phyloP scores from a whole-genome alignment of 768 basidiomycete genomes.

The Lactarius hatsudake region DNA sequence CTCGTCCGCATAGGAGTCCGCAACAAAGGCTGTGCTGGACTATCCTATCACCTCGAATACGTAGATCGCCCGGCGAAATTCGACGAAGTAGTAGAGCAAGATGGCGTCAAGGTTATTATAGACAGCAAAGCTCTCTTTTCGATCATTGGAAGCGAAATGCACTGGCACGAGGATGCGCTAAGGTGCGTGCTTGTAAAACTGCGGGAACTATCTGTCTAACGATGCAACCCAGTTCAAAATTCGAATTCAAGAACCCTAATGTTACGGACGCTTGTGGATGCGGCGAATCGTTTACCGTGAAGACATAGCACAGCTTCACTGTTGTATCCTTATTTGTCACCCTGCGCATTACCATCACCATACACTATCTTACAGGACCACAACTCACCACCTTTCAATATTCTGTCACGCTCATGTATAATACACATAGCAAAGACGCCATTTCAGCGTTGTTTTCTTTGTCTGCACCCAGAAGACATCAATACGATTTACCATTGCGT shows the following conservation, averaged over 20 bases:
- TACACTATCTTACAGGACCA: conserved; percentile 7
- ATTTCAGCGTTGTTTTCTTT: neutral
- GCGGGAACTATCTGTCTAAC: conserved; percentile 6
- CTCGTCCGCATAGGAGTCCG: conserved; percentile 93
- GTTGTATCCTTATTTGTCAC: conserved; percentile 16
- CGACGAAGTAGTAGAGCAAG: conserved; percentile 96
- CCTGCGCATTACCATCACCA: conserved; percentile 4
- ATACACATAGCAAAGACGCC: conserved; percentile 4
- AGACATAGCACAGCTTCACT: conserved; percentile 20
- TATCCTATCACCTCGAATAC: conserved; percentile 91
- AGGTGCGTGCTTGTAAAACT: conserved; percentile 51
- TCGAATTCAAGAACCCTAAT: conserved; percentile 87
- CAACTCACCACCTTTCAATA: neutral
- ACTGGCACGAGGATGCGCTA: conserved; percentile 91
- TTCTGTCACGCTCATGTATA: conserved; percentile 13
- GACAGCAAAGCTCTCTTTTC: conserved; percentile 97
- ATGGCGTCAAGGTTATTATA: conserved; percentile 89
- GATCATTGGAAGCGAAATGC: conserved; percentile 99
- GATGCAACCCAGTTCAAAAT: conserved; percentile 57
- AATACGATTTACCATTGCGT: neutral
- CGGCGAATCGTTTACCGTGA: conserved; percentile 85
- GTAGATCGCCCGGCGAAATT: conserved; percentile 87
- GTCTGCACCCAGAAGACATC: neutral
- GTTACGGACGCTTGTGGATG: conserved; percentile 94
- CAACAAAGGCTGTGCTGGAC: conserved; percentile 96